These are phyloP conservation scores for Medicago arabica DNA, from an alignment of 306 rosid species.

Conservation along the genomic window DNA sequence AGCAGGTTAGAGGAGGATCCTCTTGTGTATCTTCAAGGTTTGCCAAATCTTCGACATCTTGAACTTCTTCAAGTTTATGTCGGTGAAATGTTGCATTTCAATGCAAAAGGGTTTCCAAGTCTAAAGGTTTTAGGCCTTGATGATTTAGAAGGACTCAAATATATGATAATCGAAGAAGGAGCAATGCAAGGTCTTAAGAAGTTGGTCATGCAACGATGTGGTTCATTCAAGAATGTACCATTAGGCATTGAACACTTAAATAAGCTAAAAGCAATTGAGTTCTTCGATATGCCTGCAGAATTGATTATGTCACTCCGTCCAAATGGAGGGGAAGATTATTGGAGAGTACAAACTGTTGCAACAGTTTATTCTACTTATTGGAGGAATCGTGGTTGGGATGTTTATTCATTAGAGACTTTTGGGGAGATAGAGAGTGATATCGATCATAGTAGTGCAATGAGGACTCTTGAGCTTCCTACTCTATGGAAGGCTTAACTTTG, in stretches of 20 bases:
- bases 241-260: constrained; percentile 60
- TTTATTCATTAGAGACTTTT: constrained; percentile 53
- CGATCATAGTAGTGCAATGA: constrained; percentile 8
- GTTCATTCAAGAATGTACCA: constrained; percentile 57
- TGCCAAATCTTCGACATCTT: constrained; percentile 57
- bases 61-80: constrained; percentile 61
- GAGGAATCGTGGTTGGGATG: constrained; percentile 74
- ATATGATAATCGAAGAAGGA: constrained; percentile 58
- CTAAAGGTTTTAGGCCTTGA: constrained; percentile 71
- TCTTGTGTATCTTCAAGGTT: constrained; percentile 45
- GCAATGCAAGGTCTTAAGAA: constrained; percentile 71
- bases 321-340: constrained; percentile 52
- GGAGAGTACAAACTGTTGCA: constrained; percentile 61
- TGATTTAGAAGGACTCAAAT: constrained; percentile 50
- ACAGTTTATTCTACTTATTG: constrained; percentile 59
- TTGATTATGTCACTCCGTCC: constrained; percentile 52
- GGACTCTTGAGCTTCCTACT: constrained; percentile 37
- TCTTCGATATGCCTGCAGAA: constrained; percentile 72
- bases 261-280: constrained; percentile 64
- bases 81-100: constrained; percentile 60
- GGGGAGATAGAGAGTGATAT: constrained; percentile 43
- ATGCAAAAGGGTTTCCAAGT: constrained; percentile 58
- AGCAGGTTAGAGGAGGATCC: constrained; percentile 57
- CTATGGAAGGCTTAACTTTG: constrained; percentile 53
- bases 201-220: constrained; percentile 65